These are phyloP conservation scores for Pythium phragmitis DNA, from an alignment of 352 stramenopile species.

Conservation along the genomic window DNA sequence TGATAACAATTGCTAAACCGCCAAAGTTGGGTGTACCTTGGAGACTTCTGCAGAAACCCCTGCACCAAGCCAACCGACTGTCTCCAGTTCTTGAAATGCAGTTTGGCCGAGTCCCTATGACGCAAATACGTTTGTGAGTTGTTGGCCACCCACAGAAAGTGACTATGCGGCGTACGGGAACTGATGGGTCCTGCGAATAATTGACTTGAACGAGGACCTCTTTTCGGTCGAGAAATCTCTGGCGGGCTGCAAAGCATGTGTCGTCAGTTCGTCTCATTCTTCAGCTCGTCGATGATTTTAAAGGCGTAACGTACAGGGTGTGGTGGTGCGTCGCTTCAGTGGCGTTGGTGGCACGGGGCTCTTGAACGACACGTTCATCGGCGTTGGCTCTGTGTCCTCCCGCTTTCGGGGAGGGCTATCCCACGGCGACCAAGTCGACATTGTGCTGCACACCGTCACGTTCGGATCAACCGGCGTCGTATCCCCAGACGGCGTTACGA, in stretches of 20 bases:
- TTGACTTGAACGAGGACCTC: constrained; percentile 26
- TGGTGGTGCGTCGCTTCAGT: constrained; percentile 24
- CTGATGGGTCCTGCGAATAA: constrained; percentile 17
- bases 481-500: constrained; percentile 14
- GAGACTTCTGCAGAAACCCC: constrained; percentile 73
- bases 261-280: background rate
- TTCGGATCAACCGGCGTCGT: background rate
- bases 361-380: constrained; percentile 22
- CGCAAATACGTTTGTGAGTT: background rate
- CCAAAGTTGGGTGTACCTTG: constrained; percentile 37
- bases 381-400: background rate
- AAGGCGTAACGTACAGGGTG: constrained; percentile 22
- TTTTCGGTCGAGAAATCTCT: constrained; percentile 22
- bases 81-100: constrained; percentile 54
- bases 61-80: constrained; percentile 56
- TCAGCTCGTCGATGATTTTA: background rate
- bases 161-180: constrained; percentile 3
- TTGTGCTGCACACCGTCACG: constrained; percentile 23
- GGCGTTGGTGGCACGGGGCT: constrained; percentile 27
- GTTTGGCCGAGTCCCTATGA: constrained; percentile 8
- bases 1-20: background rate
- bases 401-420: constrained; percentile 19
- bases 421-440: constrained; percentile 26
- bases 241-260: constrained; percentile 14
- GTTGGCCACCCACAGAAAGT: background rate